phyloP scores from a whole-genome alignment of 345 rosid species.

The thale cress (Arabidopsis thaliana) region DNA sequence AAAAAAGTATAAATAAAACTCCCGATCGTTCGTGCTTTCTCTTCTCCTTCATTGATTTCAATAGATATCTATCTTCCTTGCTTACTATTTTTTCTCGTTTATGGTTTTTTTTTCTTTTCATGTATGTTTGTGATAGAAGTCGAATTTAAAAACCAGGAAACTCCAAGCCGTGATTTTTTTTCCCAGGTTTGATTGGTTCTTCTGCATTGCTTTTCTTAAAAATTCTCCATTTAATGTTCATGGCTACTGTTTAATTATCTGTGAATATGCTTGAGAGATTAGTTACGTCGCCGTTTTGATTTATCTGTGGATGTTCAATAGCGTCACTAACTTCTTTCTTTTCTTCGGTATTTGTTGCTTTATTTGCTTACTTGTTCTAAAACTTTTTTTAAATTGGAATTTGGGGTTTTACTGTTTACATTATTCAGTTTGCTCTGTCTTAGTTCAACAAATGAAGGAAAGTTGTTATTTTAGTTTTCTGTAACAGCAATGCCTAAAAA shows the following conservation, averaged over 20 bases:
- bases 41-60: not conserved
- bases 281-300: conserved; percentile 22
- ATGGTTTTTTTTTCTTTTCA: not conserved
- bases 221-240: not conserved
- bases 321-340: not conserved
- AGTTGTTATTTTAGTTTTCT: conserved; percentile 40
- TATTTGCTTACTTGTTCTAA: not conserved
- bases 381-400: not conserved
- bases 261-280: not conserved
- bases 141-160: not conserved
- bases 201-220: not conserved
- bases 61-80: not conserved
- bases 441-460: not conserved
- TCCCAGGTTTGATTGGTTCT: conserved; percentile 20
- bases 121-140: not conserved
- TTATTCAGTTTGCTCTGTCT: not conserved
- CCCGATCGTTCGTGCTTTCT: not conserved
- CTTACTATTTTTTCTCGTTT: not conserved
- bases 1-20: conserved; percentile 5
- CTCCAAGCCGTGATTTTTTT: conserved; percentile 30
- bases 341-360: too few species aligned
- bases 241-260: conserved; percentile 16
- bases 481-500: conserved; percentile 43
- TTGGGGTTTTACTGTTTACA: conserved; percentile 4
- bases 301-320: not conserved